phyloP scores from a whole-genome alignment of 306 rosid genomes.

The Rubus idaeus region DNA sequence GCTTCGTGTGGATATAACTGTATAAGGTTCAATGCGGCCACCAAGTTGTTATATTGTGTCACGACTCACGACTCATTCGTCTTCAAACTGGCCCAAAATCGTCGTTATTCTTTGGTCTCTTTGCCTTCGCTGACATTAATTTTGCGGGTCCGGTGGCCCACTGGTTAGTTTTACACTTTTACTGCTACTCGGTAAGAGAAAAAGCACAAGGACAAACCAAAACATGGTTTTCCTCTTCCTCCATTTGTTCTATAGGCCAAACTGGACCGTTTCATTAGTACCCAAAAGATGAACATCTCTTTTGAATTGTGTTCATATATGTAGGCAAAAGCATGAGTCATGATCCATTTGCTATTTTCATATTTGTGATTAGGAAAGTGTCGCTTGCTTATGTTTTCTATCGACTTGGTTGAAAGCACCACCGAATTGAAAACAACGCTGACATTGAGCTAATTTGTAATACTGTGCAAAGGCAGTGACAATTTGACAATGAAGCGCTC shows the following conservation, averaged over 20 bases:
- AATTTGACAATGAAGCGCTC: not conserved
- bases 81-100: not conserved
- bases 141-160: not conserved
- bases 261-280: not conserved
- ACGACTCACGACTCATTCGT: too few relatives aligned
- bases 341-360: not conserved
- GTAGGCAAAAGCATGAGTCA: not conserved
- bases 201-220: not conserved
- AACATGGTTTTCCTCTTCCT: not conserved
- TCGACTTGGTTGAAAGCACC: constrained; percentile 1
- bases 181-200: too few relatives aligned
- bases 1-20: too few relatives aligned
- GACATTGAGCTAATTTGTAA: not conserved
- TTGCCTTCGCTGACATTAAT: not conserved
- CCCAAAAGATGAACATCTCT: not conserved
- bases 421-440: not conserved
- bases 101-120: not conserved
- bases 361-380: not conserved
- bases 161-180: not conserved
- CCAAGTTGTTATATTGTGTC: too few relatives aligned
- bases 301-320: not conserved
- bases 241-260: not conserved
- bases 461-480: not conserved
- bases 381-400: not conserved
- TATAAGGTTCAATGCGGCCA: not conserved